A percentile compares a stretch with the other conserved stretches of the same genome.
phyloP scores from a whole-genome alignment of 805 yeast species.

The Lachancea kluyveri region DNA sequence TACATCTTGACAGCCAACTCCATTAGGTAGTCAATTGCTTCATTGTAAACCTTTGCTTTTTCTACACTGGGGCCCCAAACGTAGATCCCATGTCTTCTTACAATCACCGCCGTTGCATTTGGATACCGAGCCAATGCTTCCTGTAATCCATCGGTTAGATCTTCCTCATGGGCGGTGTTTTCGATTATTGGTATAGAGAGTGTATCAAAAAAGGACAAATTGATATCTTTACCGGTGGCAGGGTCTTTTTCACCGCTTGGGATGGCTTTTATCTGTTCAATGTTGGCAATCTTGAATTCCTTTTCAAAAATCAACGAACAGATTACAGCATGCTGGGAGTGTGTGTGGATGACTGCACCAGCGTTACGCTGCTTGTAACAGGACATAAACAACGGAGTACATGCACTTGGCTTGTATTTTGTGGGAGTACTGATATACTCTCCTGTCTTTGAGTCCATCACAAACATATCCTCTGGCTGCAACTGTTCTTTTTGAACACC shows the following conservation, averaged over 20 bases:
- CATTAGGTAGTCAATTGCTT: conserved; percentile 83
- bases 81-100: conserved; percentile 88
- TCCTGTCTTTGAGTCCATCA: conserved; percentile 50
- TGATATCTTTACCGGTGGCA: conserved; percentile 41
- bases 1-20: conserved; percentile 83
- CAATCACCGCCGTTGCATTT: conserved; percentile 76
- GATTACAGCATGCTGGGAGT: conserved; percentile 84
- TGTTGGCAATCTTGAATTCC: conserved; percentile 68
- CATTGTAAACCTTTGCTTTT: conserved; percentile 91
- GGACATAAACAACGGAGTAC: conserved; percentile 82
- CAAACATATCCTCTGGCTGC: conserved; percentile 76
- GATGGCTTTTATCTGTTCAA: conserved; percentile 90
- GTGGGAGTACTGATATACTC: conserved; percentile 56
- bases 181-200: conserved; percentile 85
- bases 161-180: conserved; percentile 84
- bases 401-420: conserved; percentile 79
- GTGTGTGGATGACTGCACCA: conserved; percentile 94
- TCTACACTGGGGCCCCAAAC: conserved; percentile 95
- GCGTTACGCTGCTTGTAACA: conserved; percentile 63
- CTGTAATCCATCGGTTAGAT: conserved; percentile 59
- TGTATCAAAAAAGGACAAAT: conserved; percentile 65
- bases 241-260: conserved; percentile 56
- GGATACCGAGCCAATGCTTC: conserved; percentile 67
- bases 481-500: conserved; percentile 93
- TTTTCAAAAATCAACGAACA: conserved; percentile 61